Percentiles rank a stretch among this genome's conserved stretches.
These are phyloP conservation scores for Cladochytrium replicatum DNA, from an alignment of 192 early-diverging fungal species.

Conservation along the genomic window DNA sequence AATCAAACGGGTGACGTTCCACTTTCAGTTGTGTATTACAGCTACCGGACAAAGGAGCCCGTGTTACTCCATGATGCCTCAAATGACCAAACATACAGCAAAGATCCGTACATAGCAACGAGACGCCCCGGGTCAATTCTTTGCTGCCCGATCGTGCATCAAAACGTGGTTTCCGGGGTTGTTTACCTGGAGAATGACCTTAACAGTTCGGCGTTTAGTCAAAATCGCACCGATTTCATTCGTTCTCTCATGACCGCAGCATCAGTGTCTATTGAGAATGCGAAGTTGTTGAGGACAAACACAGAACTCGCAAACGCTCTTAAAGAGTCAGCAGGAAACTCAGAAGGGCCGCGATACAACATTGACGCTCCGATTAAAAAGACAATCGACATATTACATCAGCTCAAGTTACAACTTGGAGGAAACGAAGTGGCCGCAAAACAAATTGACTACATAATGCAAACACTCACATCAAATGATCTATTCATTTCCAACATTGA, in stretches of 20 bases:
- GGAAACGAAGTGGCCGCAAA: conserved; percentile 24
- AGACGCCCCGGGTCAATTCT: conserved; percentile 32
- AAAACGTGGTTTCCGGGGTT: conserved; percentile 31
- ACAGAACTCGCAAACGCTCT: conserved; percentile 32
- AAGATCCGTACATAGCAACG: conserved; percentile 30
- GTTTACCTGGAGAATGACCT: conserved; percentile 42
- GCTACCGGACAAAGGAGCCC: conserved; percentile 27
- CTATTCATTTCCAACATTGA: conserved; percentile 42
- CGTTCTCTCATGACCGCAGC: conserved; percentile 38
- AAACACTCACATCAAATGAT: conserved; percentile 32
- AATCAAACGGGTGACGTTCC: conserved; percentile 17
- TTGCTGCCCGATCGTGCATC: conserved; percentile 44
- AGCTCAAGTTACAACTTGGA: conserved; percentile 25
- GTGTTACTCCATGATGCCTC: conserved; percentile 28
- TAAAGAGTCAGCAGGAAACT: conserved; percentile 12
- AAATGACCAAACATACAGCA: conserved; percentile 21
- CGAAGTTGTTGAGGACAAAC: conserved; percentile 34
- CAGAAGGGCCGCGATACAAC: conserved; percentile 33
- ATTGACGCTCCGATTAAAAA: conserved; percentile 45
- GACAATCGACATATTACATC: conserved; percentile 33
- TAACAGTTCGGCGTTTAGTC: conserved; percentile 31
- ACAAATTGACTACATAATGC: conserved; percentile 38
- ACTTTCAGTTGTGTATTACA: conserved; percentile 27
- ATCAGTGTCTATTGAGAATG: conserved; percentile 42
- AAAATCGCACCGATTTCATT: conserved; percentile 30